phyloP scores from a whole-genome alignment of 306 rosid species.

The Fagus sylvatica region DNA sequence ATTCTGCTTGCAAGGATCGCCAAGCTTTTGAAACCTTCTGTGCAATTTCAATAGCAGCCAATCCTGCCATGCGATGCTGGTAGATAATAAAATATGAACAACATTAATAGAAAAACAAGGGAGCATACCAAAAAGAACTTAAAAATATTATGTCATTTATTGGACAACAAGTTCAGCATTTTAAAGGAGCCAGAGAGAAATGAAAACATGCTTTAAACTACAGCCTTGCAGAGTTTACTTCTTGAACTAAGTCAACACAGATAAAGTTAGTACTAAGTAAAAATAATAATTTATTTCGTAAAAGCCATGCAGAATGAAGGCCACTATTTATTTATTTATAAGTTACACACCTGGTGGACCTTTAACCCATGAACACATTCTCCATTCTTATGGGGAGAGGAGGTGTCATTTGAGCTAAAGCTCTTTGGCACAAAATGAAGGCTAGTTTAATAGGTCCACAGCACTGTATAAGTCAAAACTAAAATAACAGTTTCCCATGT shows the following conservation, averaged over 20 bases:
- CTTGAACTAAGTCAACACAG: background rate
- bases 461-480: background rate
- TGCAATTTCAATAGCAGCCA: conserved; percentile 94
- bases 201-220: background rate
- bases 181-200: background rate
- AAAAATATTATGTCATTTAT: background rate
- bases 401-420: too few species aligned
- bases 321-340: background rate
- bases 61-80: conserved; percentile 99
- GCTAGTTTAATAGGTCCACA: background rate
- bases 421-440: background rate
- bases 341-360: too few species aligned
- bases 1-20: conserved; percentile 77
- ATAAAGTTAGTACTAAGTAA: background rate
- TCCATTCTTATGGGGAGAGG: too few species aligned
- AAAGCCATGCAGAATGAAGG: background rate
- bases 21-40: conserved; percentile 93
- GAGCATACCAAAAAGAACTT: conserved; percentile 7
- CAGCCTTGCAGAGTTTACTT: conserved; percentile 1
- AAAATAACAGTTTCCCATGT: background rate
- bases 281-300: background rate
- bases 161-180: background rate
- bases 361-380: too few species aligned
- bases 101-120: conserved; percentile 2
- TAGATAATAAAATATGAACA: conserved; percentile 35